Base-by-base conservation (phyloP, 1,139 yeast genomes). In the Suhomyces yuchorum region DNA sequence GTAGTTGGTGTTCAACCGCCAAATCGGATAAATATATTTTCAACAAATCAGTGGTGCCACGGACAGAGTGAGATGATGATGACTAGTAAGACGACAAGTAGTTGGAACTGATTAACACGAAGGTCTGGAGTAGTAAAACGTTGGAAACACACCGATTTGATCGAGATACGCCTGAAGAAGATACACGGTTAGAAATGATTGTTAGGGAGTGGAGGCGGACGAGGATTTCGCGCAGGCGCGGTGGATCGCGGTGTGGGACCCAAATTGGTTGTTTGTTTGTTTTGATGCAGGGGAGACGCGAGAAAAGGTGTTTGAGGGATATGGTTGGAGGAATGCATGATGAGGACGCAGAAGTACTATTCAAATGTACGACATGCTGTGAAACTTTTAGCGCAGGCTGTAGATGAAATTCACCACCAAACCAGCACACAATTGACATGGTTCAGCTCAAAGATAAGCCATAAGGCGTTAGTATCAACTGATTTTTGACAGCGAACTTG, bases 61-160 rank as follows among this genome's bases (percentile, higher is more conserved):
- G 37, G 14, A 34, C 8, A 19, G 23, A 5, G 34, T 30, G 34
- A 26, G 12, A 26, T 30, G 18, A 11, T 14, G 18, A 23, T n/a
- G 36, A 23, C 58, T 28, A 54, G 15, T 45, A 50, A 20, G 56
- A 48, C 3, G 57, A 67, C 3, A 56, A 51, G 15, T 11, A 39
- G 47, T n/a, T 14, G 15, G 12, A 26, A 28, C 22, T 19, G 36
- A 30, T 26, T 15, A 30, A 15, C 36, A 28, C 36, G 17, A 38
- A 17, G 12, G 17, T 24, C 12, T 14, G 23, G 17, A 20, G 39
- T 37, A 17, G 19, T 4, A 19, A 39, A 28, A 39, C 43, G 43
- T 14, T 40, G 43, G 19, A 23, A 36, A 35, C 28, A 40, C 43
- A 34, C 43, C 28, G 32, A 23, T 33, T 22, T 14, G 32, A 33